phyloP scores from a whole-genome alignment of 2,329 filamentous ascomycete species.

The Aspergillus novoparasiticus region DNA sequence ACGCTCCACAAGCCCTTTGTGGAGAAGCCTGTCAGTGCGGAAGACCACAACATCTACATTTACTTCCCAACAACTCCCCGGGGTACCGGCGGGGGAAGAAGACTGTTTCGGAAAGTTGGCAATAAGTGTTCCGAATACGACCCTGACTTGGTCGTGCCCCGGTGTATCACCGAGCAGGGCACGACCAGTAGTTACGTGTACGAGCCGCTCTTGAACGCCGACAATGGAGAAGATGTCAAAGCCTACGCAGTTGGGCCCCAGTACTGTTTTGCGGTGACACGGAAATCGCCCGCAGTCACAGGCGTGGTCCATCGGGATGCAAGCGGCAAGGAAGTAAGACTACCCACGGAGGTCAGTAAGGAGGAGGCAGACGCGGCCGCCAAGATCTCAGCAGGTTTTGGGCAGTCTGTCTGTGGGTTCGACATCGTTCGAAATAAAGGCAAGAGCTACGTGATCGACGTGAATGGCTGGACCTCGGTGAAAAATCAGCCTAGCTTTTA shows the following conservation, averaged over 20 bases:
- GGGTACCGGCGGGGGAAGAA: conserved; percentile 69
- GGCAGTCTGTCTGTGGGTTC: conserved; percentile 88
- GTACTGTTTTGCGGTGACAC: conserved; percentile 90
- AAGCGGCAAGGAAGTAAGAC: conserved; percentile 89
- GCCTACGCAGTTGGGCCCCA: conserved; percentile 87
- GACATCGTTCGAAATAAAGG: conserved; percentile 79
- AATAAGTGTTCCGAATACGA: conserved; percentile 95
- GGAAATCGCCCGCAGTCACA: conserved; percentile 91
- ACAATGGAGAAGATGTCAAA: conserved; percentile 94
- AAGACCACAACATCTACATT: conserved; percentile 95
- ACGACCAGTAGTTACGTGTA: conserved; percentile 78
- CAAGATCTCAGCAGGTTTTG: conserved; percentile 82
- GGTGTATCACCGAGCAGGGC: conserved; percentile 73
- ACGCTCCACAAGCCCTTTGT: conserved; percentile 86
- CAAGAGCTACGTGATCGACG: conserved; percentile 91
- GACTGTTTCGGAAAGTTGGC: conserved; percentile 89
- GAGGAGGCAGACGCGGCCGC: conserved; percentile 79
- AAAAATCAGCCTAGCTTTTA: conserved; percentile 98
- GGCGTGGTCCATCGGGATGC: conserved; percentile 89
- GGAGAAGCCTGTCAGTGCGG: conserved; percentile 89
- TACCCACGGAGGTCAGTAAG: conserved; percentile 76
- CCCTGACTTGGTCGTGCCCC: conserved; percentile 70
- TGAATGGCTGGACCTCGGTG: conserved; percentile 97
- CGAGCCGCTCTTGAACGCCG: conserved; percentile 88
- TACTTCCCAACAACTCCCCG: conserved; percentile 71